Evolutionary conservation across 441 rosid species (phyloP), one percentile per base, ranked within the genome.

Genomic region (Pelargonium citronellum): DNA sequence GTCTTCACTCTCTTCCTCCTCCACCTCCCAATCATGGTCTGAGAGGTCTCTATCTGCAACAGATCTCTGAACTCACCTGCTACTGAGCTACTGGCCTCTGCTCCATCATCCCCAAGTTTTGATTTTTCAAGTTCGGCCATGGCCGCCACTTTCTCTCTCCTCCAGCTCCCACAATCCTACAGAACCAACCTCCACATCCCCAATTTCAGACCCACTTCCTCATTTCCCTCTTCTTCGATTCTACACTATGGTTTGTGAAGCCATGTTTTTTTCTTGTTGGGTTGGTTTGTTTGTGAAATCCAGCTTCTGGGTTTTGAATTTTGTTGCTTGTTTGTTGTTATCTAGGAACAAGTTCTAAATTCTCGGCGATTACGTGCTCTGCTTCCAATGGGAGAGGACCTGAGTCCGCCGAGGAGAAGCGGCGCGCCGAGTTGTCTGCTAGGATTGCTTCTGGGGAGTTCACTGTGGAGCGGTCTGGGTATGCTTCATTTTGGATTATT

Each of bases 391-490:
- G 93, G 64, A 85, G 84, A 76, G 87, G 74, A 68, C 83, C 95
- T 3, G 85, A 83, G 9, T 34, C 88, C n/a, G 71, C 12, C 13
- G 89, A 89, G 43, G 89, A 89, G 79, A 89, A 86, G 72, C 91
- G 89, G 72, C 87, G 89, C 6, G 95, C 88, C 44, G 85, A 90
- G 76, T 79, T 94, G 75, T 90, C 95, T 69, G 84, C 90, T 57
- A 82, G 90, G 60, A 94, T 91, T 81, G 89, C 96, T 80, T 86
- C 97, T 47, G 96, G 96, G 49, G 97, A 85, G 17, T 94, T 91
- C 81, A 91, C 94, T 4, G 91, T 88, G 0, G 77, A 75, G 43
- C 77, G 83, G 76, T 69, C 90, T 68, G 80, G 94, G 98, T 91
- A 80, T 67, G 60, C 16, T 57, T 22, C 43, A 44, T 24, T 46